Evolutionary conservation across 495 filamentous ascomycete genomes (phyloP), one percentile per base, ranked within the genome.

Genomic region (Penicillium tannophilum): DNA sequence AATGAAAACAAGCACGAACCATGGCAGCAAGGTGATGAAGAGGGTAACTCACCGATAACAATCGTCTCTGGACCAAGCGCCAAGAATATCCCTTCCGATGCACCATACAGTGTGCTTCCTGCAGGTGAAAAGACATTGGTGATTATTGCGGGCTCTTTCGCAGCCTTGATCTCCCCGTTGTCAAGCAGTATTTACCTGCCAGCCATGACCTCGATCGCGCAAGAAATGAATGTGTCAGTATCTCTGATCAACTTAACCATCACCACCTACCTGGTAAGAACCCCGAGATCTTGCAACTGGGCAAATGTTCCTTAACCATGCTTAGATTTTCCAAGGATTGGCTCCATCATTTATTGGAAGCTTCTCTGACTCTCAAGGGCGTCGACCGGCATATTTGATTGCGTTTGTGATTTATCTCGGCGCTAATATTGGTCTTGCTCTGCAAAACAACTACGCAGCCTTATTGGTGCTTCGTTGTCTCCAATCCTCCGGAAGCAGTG

Each of bases 401-500:
- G 65, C 65, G 16, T 77, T 83, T 44, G 56, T 56, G 31, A 66
- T 82, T 54, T 84, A 79, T 64, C 58, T 79, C 14, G 72, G 56
- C 3, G 76, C 76, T 0, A 82, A 78, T 53, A 77, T 84, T 33
- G 82, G 77, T 0, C 72, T 85, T 7, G 77, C 78, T 0, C 19
- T 79, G 1, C 76, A 79, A 23, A 63, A 70, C 49, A 69, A 64
- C 42, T 84, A 80, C 55, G 58, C 72, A 0, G 77, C 79, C 3
- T 61, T 86, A 26, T 63, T 86, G 47, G 60, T 79, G 7, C 66
- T 86, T 2, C 79, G 83, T 0, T 77, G 73, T 51, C 44, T 86
- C 14, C 80, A 85, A 63, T 73, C 72, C 8, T 62, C 73, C 0
- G 82, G 82, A 0, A 79, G 75, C 55, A 79, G 75, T 57, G 72